Evolutionary conservation across 2,329 filamentous ascomycete species (phyloP).

Genomic region (Penicillium occitanis): DNA sequence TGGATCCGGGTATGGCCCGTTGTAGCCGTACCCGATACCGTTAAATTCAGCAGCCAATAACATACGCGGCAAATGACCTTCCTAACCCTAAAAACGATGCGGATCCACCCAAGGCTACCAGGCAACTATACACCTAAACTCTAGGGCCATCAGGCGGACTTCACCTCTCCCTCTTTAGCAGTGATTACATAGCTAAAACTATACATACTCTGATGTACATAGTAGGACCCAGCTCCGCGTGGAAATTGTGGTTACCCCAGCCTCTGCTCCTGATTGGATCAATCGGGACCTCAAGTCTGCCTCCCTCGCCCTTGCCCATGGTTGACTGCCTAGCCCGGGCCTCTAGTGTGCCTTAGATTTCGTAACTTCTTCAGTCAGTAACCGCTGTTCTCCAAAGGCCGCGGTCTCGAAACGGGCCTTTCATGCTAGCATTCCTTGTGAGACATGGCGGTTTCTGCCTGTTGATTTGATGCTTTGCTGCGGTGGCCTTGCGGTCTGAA

Average conservation of each 20-base stretch:
- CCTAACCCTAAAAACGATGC: neutral
- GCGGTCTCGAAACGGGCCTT: neutral
- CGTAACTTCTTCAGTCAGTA: neutral
- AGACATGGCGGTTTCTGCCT: conserved; percentile 8
- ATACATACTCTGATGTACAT: neutral
- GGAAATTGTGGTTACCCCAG: neutral
- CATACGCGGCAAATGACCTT: neutral
- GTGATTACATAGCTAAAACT: neutral
- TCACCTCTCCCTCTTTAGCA: neutral
- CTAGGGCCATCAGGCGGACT: conserved; percentile 6
- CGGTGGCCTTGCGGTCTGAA: conserved; percentile 3
- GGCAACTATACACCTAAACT: neutral
- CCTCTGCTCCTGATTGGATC: neutral
- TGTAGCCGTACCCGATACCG: neutral
- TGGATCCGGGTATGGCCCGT: conserved; percentile 3
- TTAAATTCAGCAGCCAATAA: neutral
- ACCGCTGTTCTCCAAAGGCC: neutral
- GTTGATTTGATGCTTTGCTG: neutral
- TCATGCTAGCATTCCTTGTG: neutral
- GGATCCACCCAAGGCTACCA: conserved; percentile 1
- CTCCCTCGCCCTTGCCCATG: neutral
- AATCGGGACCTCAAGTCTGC: neutral
- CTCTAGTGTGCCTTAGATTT: conserved; percentile 1
- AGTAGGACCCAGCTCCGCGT: neutral
- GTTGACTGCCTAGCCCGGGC: conserved; percentile 1